Evolutionary conservation across 2,329 filamentous ascomycete genomes (phyloP).

Genomic region (Exserohilum turcica): DNA sequence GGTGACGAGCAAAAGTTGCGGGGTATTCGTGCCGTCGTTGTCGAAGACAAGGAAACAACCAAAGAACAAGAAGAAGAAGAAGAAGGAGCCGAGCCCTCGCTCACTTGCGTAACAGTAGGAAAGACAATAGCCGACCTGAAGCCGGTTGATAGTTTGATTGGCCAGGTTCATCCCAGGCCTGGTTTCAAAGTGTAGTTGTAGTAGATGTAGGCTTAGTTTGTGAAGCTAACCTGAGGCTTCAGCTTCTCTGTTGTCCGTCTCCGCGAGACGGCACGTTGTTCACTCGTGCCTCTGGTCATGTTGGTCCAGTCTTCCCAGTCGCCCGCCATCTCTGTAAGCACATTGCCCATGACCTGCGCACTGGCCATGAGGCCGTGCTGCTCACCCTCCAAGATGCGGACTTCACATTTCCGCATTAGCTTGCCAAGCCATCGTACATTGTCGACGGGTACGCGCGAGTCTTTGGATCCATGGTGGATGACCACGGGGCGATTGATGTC

Average conservation of each 20-base stretch:
- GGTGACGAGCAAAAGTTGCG: not conserved
- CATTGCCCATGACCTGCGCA: slow-evolving; percentile 86
- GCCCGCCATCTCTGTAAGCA: slow-evolving; percentile 90
- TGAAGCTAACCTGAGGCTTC: slow-evolving; percentile 18
- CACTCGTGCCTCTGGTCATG: slow-evolving; percentile 22
- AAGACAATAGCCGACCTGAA: not conserved
- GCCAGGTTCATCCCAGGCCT: not conserved
- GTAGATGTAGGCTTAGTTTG: not conserved
- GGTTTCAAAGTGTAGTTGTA: not conserved
- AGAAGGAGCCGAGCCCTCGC: not conserved
- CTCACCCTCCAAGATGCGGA: slow-evolving; percentile 86
- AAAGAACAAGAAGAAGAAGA: not conserved
- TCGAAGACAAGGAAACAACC: not conserved
- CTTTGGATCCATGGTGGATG: slow-evolving; percentile 90
- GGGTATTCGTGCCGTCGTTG: slow-evolving; percentile 5
- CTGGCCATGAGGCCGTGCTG: slow-evolving; percentile 96
- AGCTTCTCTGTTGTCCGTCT: slow-evolving; percentile 25
- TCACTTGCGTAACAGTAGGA: not conserved
- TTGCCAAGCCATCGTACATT: slow-evolving; percentile 95
- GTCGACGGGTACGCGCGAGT: slow-evolving; percentile 89
- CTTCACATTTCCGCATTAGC: slow-evolving; percentile 90
- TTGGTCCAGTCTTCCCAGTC: slow-evolving; percentile 69
- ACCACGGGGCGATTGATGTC: slow-evolving; percentile 91
- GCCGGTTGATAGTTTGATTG: not conserved
- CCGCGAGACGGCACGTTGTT: slow-evolving; percentile 19